Evolutionary conservation across 305 asterid genomes (phyloP).

Genomic region (Andrographis paniculata): DNA sequence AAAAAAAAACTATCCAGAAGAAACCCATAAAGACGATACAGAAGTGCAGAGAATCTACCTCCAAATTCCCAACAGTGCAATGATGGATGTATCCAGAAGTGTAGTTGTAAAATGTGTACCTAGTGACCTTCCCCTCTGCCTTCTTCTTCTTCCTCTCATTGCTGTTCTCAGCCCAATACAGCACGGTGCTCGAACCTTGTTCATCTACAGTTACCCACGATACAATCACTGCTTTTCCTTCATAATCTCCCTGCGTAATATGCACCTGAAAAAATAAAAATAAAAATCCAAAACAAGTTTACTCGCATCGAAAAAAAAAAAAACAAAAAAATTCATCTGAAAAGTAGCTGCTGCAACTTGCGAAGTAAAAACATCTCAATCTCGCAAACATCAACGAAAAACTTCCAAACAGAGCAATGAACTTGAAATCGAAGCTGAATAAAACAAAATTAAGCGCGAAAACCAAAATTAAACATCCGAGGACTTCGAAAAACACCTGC

Average conservation of each 20-base stretch:
- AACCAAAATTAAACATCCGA: too few species aligned
- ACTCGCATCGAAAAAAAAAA: too few species aligned
- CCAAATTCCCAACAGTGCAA: conserved; percentile 36
- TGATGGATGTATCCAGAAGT: conserved; percentile 86
- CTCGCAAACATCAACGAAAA: too few species aligned
- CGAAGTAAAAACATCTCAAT: too few species aligned
- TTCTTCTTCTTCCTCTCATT: conserved; percentile 22
- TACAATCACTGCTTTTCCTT: conserved; percentile 1
- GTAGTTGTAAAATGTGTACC: conserved; percentile 48
- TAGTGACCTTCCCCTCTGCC: conserved; percentile 26
- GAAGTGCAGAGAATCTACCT: conserved; percentile 31
- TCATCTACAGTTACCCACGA: conserved; percentile 6
- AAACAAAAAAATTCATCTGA: too few species aligned
- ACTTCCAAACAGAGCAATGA: too few species aligned
- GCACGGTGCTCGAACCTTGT: not conserved
- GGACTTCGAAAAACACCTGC: conserved; percentile 44
- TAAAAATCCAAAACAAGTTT: too few species aligned
- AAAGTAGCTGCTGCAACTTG: too few species aligned
- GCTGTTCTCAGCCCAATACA: conserved; percentile 12
- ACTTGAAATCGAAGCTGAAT: too few species aligned
- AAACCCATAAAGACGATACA: not conserved
- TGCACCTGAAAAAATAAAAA: not conserved
- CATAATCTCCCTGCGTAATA: conserved; percentile 5
- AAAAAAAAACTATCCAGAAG: too few species aligned
- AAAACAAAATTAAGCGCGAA: not conserved